Base-by-base conservation (phyloP, 1,139 yeast genomes). In the Candida smagusa region DNA sequence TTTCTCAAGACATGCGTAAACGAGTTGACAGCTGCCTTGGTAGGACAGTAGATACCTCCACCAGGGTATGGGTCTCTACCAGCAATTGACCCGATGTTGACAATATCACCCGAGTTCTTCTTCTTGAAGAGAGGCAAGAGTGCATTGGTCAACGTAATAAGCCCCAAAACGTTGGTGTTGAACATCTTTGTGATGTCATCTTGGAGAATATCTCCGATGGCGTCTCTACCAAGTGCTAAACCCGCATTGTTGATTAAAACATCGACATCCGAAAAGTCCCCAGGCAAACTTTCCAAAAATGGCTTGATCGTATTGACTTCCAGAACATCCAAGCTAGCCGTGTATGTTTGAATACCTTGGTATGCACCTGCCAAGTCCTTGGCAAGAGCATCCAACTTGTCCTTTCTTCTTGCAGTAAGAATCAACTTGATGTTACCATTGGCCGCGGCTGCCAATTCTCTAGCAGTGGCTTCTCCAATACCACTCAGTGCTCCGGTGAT, bases 61-160 rank as follows among this genome's bases (percentile, higher is more conserved):
- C 83, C 88, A 26, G 94, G 90, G 62, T 88, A 87, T 0, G 92
- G 80, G 41, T 86, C 95, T 53, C 86, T 74, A 25, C 96, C 96
- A 11, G 96, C 96, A 58, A 87, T 83, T 2, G 95, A 84, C 9
- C 96, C 95, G 45, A 88, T 55, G 54, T 84, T 85, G 48, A 88
- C 85, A 42, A 88, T 80, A 52, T 86, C 95, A 41, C 96, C 96
- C 7, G 65, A 50, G 51, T 77, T 69, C 44, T 76, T 73, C 61
- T 51, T 61, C 59, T 48, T 65, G 60, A 60, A 65, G 44, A 58
- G 77, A 58, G 59, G 81, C 55, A 52, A 53, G 23, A 68, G 60
- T 2, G 64, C 64, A 40, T 68, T 72, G 21, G 74, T 67, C 48
- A 68, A 53, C 19, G 63, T 51, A 37, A 68, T 67, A 36, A 67